Evolutionary conservation across 2,329 filamentous ascomycete genomes (phyloP).

Genomic region (Aspergillus ustus): DNA sequence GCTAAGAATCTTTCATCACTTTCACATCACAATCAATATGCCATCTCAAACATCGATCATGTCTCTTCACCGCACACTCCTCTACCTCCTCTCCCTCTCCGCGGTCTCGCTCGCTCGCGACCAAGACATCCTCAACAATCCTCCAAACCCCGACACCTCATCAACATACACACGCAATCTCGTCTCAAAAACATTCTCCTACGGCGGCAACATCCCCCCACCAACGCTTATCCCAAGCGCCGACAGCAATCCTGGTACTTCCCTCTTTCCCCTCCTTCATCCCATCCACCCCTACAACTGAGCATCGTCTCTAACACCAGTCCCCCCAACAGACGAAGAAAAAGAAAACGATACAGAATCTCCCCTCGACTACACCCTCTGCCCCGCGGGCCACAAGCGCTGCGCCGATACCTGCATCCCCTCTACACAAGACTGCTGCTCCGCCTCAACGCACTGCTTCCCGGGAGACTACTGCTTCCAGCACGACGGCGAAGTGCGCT

Average conservation of each 20-base stretch:
- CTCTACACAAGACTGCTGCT: constrained; percentile 1
- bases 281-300: background rate
- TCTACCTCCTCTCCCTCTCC: constrained; percentile 1
- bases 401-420: background rate
- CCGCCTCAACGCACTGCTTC: background rate
- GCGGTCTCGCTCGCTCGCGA: background rate
- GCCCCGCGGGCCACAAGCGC: background rate
- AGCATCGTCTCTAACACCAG: background rate
- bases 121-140: background rate
- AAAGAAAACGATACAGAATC: background rate
- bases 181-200: background rate
- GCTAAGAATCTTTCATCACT: background rate
- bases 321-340: background rate
- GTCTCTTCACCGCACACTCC: background rate
- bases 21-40: background rate
- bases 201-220: background rate
- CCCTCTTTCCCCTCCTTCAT: background rate
- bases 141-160: background rate
- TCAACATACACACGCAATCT: background rate
- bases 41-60: background rate
- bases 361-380: background rate
- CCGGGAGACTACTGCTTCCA: constrained; percentile 5
- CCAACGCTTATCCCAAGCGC: background rate
- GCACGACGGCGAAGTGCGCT: background rate
- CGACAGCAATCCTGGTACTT: background rate